phyloP scores from a whole-genome alignment of 2,329 filamentous ascomycete species.

The Trichoderma hamatum region DNA sequence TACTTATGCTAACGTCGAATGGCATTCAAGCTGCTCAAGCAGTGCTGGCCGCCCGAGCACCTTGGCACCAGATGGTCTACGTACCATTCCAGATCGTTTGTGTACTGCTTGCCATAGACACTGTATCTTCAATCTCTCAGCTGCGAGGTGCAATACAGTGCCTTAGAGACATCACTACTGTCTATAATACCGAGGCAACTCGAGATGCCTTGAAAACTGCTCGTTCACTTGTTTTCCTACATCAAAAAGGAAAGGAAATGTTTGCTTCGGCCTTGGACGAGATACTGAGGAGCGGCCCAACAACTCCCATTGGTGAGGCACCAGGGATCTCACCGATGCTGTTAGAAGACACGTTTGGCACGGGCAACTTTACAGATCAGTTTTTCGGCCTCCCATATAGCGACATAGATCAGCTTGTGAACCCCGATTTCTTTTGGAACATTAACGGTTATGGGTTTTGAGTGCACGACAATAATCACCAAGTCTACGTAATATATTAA shows the following conservation, averaged over 20 bases:
- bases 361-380: slow-evolving; percentile 6
- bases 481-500: background rate
- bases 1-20: slow-evolving; percentile 2
- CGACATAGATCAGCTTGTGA: slow-evolving; percentile 15
- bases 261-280: slow-evolving; percentile 14
- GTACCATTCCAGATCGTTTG: slow-evolving; percentile 15
- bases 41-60: background rate
- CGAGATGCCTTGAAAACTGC: slow-evolving; percentile 2
- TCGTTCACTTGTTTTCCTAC: background rate
- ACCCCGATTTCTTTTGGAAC: slow-evolving; percentile 14
- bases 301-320: background rate
- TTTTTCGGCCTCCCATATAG: slow-evolving; percentile 11
- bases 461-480: background rate
- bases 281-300: slow-evolving; percentile 4
- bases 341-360: background rate
- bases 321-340: background rate
- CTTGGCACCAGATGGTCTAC: slow-evolving; percentile 17
- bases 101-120: slow-evolving; percentile 15
- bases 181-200: slow-evolving; percentile 3
- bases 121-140: slow-evolving; percentile 13
- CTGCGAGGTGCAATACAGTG: slow-evolving; percentile 10
- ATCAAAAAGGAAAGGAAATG: slow-evolving; percentile 15
- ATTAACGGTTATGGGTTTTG: slow-evolving; percentile 1
- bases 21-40: slow-evolving; percentile 11
- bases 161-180: background rate